These are phyloP conservation scores for Phytophthora palmivora DNA, from an alignment of 352 stramenopile genomes.

Conservation along the genomic window DNA sequence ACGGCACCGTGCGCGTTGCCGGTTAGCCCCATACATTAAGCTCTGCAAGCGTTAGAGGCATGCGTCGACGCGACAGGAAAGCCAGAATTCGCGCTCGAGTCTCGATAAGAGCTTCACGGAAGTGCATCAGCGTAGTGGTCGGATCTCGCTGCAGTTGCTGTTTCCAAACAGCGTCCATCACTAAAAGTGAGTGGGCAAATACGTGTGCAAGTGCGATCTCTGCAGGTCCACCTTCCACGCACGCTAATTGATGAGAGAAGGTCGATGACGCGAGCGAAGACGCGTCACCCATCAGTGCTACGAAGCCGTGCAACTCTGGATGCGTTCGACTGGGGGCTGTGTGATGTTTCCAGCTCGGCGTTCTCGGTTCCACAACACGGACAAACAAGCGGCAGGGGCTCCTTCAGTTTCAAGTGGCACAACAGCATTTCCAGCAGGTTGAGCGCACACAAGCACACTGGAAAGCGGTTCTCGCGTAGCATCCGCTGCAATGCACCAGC, in stretches of 20 bases:
- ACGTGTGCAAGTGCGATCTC: slow-evolving; percentile 65
- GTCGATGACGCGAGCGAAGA: slow-evolving; percentile 42
- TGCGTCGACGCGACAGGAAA: slow-evolving; percentile 56
- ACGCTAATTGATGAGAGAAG: slow-evolving; percentile 54
- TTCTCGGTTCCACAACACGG: slow-evolving; percentile 78
- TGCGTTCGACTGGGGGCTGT: slow-evolving; percentile 59
- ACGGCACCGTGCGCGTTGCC: slow-evolving; percentile 36
- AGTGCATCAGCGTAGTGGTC: slow-evolving; percentile 67
- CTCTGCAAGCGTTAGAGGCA: slow-evolving; percentile 56
- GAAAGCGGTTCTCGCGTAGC: slow-evolving; percentile 74
- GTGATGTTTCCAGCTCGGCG: slow-evolving; percentile 60
- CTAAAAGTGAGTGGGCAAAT: slow-evolving; percentile 67
- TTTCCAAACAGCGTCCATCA: slow-evolving; percentile 67
- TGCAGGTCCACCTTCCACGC: slow-evolving; percentile 42
- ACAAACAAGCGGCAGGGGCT: slow-evolving; percentile 65
- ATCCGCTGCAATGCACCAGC: slow-evolving; percentile 50
- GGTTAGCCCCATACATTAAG: slow-evolving; percentile 57
- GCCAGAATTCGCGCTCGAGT: slow-evolving; percentile 53
- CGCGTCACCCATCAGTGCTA: slow-evolving; percentile 49
- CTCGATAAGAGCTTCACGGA: slow-evolving; percentile 62
- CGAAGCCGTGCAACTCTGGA: slow-evolving; percentile 65
- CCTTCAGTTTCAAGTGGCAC: slow-evolving; percentile 74
- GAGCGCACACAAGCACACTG: slow-evolving; percentile 64
- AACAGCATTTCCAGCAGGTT: slow-evolving; percentile 77
- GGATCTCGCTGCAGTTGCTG: slow-evolving; percentile 57